These are phyloP conservation scores for Cyclaneusma minus DNA, from an alignment of 2,329 filamentous ascomycete genomes.

Conservation along the genomic window DNA sequence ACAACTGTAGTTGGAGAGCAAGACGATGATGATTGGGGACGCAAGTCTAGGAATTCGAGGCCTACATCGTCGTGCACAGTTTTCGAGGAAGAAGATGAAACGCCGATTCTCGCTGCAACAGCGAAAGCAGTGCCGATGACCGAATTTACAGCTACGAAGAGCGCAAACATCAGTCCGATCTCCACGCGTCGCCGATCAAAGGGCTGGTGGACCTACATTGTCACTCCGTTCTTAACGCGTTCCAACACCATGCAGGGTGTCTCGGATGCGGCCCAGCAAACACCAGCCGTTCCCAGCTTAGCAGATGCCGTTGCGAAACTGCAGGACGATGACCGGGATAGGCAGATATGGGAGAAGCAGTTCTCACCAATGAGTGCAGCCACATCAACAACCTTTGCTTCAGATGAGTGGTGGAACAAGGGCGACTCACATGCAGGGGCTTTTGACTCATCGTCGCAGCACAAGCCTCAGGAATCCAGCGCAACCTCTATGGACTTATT, in stretches of 20 bases:
- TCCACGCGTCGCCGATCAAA: conserved; percentile 33
- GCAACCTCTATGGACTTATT: conserved; percentile 11
- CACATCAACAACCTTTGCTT: conserved; percentile 14
- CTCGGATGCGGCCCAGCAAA: conserved; percentile 6
- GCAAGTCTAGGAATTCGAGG: neutral
- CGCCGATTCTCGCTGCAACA: conserved; percentile 23
- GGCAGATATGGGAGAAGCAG: conserved; percentile 17
- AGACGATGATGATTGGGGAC: no score
- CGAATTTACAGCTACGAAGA: conserved; percentile 7
- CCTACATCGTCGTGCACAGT: conserved; percentile 36
- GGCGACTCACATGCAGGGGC: conserved; percentile 8
- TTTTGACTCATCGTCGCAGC: conserved; percentile 6
- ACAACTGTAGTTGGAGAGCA: no score
- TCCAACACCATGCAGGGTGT: conserved; percentile 17
- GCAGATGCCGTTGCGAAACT: conserved; percentile 17
- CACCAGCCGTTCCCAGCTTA: conserved; percentile 18
- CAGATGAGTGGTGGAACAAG: conserved; percentile 24
- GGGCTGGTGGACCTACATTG: conserved; percentile 69
- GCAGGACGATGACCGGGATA: conserved; percentile 10
- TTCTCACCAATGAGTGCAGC: conserved; percentile 17
- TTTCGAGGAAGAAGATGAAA: conserved; percentile 58
- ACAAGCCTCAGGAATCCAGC: conserved; percentile 13
- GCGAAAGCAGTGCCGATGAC: conserved; percentile 21
- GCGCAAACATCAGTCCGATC: conserved; percentile 14
- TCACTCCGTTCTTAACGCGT: conserved; percentile 44